Evolutionary conservation across 225 moss, liverwort and hornwort genomes (phyloP), one percentile per base, ranked within the genome.

Genomic region (Anthoceros angustus): DNA sequence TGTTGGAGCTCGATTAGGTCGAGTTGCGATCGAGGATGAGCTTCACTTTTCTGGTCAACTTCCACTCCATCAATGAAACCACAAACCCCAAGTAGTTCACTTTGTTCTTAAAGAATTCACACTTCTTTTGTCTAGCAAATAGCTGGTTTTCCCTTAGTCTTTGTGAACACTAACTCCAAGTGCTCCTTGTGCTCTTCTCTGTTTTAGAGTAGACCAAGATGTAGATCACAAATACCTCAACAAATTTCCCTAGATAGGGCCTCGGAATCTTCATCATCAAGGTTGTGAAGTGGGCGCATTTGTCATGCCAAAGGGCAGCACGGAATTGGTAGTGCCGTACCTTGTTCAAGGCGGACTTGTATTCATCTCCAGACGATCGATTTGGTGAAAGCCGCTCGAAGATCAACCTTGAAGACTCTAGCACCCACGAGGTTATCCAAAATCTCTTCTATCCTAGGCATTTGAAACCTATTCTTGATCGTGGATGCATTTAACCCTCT

Each of bases 261-360:
- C 55, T 2, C 9, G 55, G 63, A 20, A 73, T 40, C 11, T 21
- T 48, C 16, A 64, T 73, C 73, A 69, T 73, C 8, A 48, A 6
- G 12, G 62, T 46, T 32, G 49, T 8, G 39, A 73, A 73, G 12
- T 48, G 11, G 48, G 73, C 26, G 48, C 64, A 50, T 73, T 73
- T 3, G 69, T 69, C 18, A 73, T 39, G 9, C 72, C 63, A 67
- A 68, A 73, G 26, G 39, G 46, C 10, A 64, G 50, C 16, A 68
- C 73, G 26, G 21, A 39, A 73, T 48, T 73, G 43, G 50, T 63
- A 68, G 10, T 63, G 64, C 46, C 68, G n/a, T 46, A 64, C 63
- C 26, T 10, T 4, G 2, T 21, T 38, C n/a, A 72, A 72, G 12
- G 62, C 32, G 18, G 61, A 67, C 42, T 72, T 62, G 3, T 61